Evolutionary conservation across 306 rosid species (phyloP), one percentile per base, ranked within the genome.

Genomic region (Hylodesmum podocarpum): DNA sequence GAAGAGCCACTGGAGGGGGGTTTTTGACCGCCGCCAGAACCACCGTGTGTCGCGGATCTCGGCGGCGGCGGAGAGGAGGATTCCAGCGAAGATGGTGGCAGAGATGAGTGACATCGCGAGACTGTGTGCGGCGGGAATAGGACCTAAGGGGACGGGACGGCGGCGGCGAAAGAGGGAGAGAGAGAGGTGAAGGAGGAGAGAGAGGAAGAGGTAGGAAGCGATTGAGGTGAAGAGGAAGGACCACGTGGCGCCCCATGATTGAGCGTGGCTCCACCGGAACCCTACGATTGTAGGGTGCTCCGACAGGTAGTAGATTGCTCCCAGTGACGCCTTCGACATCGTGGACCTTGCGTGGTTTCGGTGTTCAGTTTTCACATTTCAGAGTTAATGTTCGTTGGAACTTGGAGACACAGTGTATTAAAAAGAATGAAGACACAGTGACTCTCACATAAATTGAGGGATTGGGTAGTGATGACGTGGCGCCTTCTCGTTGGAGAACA

Each of bases 191-290:
- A 94, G 85, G 72, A 84, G 25, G 76, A 82, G 40, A 1, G 94
- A 86, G 71, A 87, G 64, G 73, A 49, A 0, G 55, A 93, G 78
- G 82, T 90, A 93, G 31, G 68, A 11, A 65, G 82, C 68, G 40
- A 93, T 86, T 31, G 97, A 80, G 76, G 84, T 68, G 88, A 93
- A 83, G 84, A 93, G 97, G 85, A 93, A 93, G 1, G 92, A 90
- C 97, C 97, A 93, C 8, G 97, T 93, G 69, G 97, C 89, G 13
- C 97, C 96, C 92, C 92, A 93, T 13, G 92, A 90, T 44, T 90
- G 93, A 66, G 87, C 27, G 64, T 88, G 96, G 72, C 88, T 88
- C 98, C 98, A 93, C 0, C 96, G 90, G 94, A 91, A 93, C 0
- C 84, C 82, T 21, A 91, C 87, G 47, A 93, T 87, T 1, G 88